Conservation (phyloP, 2,329 filamentous ascomycete species). For the Trichoderma breve region DNA sequence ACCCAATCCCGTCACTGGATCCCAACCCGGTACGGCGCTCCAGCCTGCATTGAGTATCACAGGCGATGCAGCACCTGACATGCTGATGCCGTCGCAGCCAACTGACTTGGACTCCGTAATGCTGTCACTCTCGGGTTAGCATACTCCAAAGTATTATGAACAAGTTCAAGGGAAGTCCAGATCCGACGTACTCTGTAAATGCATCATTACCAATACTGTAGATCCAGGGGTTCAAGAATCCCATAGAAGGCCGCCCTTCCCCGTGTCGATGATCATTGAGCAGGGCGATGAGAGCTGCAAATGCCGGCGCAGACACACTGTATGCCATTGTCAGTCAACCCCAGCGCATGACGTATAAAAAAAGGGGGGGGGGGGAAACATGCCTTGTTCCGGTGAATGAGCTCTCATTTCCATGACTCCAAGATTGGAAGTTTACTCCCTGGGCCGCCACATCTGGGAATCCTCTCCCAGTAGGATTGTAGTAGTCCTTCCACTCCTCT, state of each 20-base stretch:
- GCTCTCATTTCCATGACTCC: conserved; percentile 31
- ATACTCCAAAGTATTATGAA: not conserved
- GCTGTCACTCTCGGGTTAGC: conserved; percentile 26
- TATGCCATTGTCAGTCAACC: not conserved
- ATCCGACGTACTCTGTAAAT: conserved; percentile 37
- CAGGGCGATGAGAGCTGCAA: conserved; percentile 61
- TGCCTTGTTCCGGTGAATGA: conserved; percentile 37
- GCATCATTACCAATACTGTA: conserved; percentile 40
- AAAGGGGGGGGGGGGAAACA: not conserved
- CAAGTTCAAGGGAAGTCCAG: not conserved
- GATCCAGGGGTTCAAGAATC: conserved; percentile 62
- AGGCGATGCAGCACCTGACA: conserved; percentile 28
- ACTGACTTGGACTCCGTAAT: conserved; percentile 36
- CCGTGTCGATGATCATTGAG: conserved; percentile 62
- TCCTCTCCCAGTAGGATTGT: conserved; percentile 50
- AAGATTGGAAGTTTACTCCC: conserved; percentile 33
- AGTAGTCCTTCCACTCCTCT: conserved; percentile 49
- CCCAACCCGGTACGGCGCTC: conserved; percentile 21
- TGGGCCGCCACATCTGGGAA: conserved; percentile 64
- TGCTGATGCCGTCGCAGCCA: conserved; percentile 34
- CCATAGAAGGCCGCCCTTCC: conserved; percentile 51
- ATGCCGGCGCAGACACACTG: conserved; percentile 59
- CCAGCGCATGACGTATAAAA: not conserved
- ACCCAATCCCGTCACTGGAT: conserved; percentile 22
- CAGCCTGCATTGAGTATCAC: conserved; percentile 23